Evolutionary conservation across 1,139 yeast genomes (phyloP).

Genomic region (Saccharomyces hybrid): DNA sequence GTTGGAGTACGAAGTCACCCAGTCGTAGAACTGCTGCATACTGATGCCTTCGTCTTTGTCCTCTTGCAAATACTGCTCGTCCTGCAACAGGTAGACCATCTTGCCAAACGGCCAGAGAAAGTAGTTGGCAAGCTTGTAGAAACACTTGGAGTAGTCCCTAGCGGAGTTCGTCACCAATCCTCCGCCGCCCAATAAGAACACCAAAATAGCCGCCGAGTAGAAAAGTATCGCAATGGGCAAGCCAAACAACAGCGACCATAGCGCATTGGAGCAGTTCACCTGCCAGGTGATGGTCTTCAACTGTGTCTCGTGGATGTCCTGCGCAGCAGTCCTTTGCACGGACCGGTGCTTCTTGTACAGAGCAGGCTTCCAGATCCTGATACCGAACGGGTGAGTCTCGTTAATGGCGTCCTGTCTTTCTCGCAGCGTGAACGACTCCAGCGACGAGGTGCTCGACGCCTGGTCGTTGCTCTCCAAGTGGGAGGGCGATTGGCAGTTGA

Average conservation of each 20-base stretch:
- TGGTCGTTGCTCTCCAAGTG: conserved; percentile 20
- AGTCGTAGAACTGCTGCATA: conserved; percentile 73
- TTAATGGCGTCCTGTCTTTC: conserved; percentile 96
- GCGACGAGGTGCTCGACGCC: conserved; percentile 50
- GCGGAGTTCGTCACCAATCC: conserved; percentile 37
- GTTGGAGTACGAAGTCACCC: conserved; percentile 67
- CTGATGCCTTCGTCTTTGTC: conserved; percentile 87
- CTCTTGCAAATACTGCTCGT: conserved; percentile 73
- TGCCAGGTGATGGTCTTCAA: conserved; percentile 46
- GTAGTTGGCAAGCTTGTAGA: conserved; percentile 59
- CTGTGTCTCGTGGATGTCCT: conserved; percentile 77
- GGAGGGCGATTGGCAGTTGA: neutral
- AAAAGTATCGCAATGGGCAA: conserved; percentile 48
- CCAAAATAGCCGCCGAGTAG: conserved; percentile 38
- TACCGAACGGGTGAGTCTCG: conserved; percentile 95
- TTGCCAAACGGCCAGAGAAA: conserved; percentile 84
- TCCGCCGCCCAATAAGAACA: conserved; percentile 38
- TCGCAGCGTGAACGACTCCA: conserved; percentile 79
- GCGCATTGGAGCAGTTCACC: conserved; percentile 60
- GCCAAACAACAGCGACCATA: conserved; percentile 76
- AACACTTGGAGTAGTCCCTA: conserved; percentile 50
- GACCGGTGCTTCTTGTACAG: conserved; percentile 86
- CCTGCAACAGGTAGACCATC: conserved; percentile 69
- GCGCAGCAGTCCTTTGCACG: conserved; percentile 85
- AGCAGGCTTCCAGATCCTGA: conserved; percentile 97